Conservation (phyloP, 345 rosid species). For the Microcos paniculata region DNA sequence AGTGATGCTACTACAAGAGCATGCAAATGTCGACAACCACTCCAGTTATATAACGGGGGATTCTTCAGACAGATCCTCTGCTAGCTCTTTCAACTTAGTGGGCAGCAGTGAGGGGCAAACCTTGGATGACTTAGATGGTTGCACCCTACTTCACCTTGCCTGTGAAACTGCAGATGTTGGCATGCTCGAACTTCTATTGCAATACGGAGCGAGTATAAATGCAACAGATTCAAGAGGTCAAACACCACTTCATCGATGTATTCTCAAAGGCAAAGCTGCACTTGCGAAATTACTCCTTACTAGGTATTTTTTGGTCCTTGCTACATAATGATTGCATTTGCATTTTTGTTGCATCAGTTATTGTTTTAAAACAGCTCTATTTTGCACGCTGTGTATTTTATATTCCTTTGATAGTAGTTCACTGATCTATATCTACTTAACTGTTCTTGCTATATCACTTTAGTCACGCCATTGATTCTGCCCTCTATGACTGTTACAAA, state of each 20-base stretch:
- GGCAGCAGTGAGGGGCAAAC: constrained; percentile 46
- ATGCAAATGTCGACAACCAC: constrained; percentile 48
- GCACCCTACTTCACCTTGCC: constrained; percentile 90
- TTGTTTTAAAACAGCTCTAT: no score
- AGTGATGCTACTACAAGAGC: constrained; percentile 80
- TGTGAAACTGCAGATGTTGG: constrained; percentile 95
- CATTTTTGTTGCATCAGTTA: neutral
- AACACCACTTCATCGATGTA: constrained; percentile 77
- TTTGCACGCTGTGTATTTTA: neutral
- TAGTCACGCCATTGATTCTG: neutral
- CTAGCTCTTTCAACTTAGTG: constrained; percentile 53
- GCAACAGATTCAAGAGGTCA: constrained; percentile 76
- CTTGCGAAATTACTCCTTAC: constrained; percentile 79
- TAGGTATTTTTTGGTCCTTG: constrained; percentile 46
- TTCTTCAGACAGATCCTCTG: constrained; percentile 64
- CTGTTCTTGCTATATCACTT: neutral
- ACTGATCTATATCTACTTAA: neutral
- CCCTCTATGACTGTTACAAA: neutral
- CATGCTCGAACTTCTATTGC: constrained; percentile 94
- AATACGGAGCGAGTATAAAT: constrained; percentile 87
- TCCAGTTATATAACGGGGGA: constrained; percentile 57
- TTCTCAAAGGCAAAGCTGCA: constrained; percentile 54
- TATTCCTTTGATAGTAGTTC: neutral
- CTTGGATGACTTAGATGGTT: constrained; percentile 63
- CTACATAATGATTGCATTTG: neutral